Base-by-base conservation (phyloP, 768 basidiomycete genomes). In the Boletus rufocinnamomeus region DNA sequence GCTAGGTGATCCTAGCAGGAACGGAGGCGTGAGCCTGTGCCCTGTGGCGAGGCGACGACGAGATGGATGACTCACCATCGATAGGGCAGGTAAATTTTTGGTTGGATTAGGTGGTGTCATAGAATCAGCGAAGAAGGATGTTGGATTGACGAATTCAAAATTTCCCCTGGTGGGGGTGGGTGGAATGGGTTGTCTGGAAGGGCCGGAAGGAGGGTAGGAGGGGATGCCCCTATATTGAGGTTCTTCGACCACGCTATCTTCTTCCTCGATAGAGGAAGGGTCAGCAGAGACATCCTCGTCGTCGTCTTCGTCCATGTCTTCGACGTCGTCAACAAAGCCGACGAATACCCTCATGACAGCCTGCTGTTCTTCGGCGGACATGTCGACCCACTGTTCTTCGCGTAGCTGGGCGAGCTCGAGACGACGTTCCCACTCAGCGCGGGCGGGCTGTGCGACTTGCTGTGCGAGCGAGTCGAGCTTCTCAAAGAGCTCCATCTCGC, bases 381-480 rank as follows among this genome's bases (percentile, higher is more conserved):
- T 74, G 51, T 72, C 67, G 51, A 60, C 44, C 72, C 72, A 73
- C 46, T 73, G 63, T 28, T 73, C 64, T 59, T 72, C 72, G 6
- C 57, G 62, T 7, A 73, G 50, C 28, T 71, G 71, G 0, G 67
- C 67, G 48, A 68, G 63, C 17, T 64, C 66, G 48, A 73, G 72
- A 46, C 71, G 72, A 44, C 60, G 68, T n/a, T 72, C 73, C 72
- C 72, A 73, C 67, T 73, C 71, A 1, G n/a, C 30, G 38, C 73
- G 71, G 28, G 72, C 72, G 6, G 71, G 73, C 60, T 68, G 58
- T 54, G 72, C 56, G 28, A 73, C 71, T 11, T 62, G 64, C 35
- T 44, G 50, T 46, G 60, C 64, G 16, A 73, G 44, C 4, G 65
- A 46, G 40, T 65, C 60, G 60, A 69, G 62, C 28, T 43, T 62